phyloP scores from a whole-genome alignment of 2,329 filamentous ascomycete species.

The Hypoxylon sp. region DNA sequence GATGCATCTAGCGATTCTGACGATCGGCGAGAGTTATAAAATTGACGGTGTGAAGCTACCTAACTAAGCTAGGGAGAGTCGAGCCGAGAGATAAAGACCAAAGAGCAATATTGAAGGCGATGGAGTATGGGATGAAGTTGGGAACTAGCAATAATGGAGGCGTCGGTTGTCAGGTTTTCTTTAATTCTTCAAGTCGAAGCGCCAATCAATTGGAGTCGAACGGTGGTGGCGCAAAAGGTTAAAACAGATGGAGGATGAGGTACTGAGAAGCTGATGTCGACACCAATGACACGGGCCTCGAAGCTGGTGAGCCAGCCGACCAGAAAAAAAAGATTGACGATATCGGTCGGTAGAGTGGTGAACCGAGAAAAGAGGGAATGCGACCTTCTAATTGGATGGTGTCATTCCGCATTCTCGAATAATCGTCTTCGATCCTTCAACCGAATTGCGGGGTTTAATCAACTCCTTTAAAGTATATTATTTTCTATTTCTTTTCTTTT shows the following conservation, averaged over 20 bases:
- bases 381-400: slow-evolving; percentile 43
- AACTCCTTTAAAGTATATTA: slow-evolving; percentile 21
- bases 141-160: slow-evolving; percentile 12
- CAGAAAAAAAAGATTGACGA: slow-evolving; percentile 45
- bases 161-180: slow-evolving; percentile 30
- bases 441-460: slow-evolving; percentile 49
- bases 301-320: slow-evolving; percentile 33
- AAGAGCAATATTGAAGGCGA: slow-evolving; percentile 25
- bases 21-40: slow-evolving; percentile 23
- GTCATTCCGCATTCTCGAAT: slow-evolving; percentile 45
- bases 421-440: slow-evolving; percentile 40
- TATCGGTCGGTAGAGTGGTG: slow-evolving; percentile 50
- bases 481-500: slow-evolving; percentile 6
- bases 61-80: slow-evolving; percentile 14
- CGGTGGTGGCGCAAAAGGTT: slow-evolving; percentile 40
- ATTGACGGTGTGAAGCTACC: slow-evolving; percentile 8
- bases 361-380: slow-evolving; percentile 44
- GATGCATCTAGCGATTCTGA: slow-evolving; percentile 40
- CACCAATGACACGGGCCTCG: slow-evolving; percentile 31
- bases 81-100: slow-evolving; percentile 13
- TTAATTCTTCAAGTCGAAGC: slow-evolving; percentile 19
- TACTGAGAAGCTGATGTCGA: slow-evolving; percentile 33
- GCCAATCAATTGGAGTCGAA: slow-evolving; percentile 40
- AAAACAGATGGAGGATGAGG: slow-evolving; percentile 21
- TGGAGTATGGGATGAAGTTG: slow-evolving; percentile 41